Base-by-base conservation (phyloP, 148 eudicot species). In the Persicaria maculosa region DNA sequence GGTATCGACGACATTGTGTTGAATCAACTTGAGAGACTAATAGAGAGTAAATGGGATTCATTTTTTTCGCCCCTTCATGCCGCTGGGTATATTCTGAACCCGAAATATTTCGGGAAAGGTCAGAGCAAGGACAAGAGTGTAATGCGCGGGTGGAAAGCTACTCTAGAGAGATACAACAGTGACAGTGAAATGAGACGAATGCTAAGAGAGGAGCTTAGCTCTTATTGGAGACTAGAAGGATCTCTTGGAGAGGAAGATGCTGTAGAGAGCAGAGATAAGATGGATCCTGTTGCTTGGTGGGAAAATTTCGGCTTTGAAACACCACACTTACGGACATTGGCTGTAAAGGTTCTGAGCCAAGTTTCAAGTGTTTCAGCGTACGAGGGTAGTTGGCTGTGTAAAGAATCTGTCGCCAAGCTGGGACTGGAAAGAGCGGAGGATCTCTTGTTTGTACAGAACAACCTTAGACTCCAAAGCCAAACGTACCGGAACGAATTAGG, bases 261-360 rank as follows among this genome's bases (percentile, higher is more conserved):
- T n/a, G 74, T 83, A 48, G 83, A 83, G 17, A 81, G 83, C 75
- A 75, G 88, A 74, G 86, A 86, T 77, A 86, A 86, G 64, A 86
- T 86, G 88, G 84, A 86, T 57, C 86, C 81, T 6, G 84, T 86
- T 64, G 79, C 86, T 14, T 85, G 86, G 88, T 85, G 86, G 88
- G 88, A 83, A 72, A 83, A 83, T 68, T 86, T 86, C 47, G 86
- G 84, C n/a, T 86, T 81, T 72, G 88, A 81, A 78, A 77, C 81
- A 46, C 84, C 86, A 3, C 76, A 83, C 11, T 74, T 86, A 31
- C 88, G 83, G 69, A 79, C 77, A 20, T 75, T 86, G 50, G 88
- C 86, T 36, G 77, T 86, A 75, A 86, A 75, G 77, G 75, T 83
- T 36, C 64, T 83, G 76, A 81, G 83, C 73, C 88, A 83, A 77